Percentiles rank a stretch among this genome's conserved stretches.
Conservation (phyloP, 2,329 filamentous ascomycete genomes). For the Mycosphaerelloides madeirae region DNA sequence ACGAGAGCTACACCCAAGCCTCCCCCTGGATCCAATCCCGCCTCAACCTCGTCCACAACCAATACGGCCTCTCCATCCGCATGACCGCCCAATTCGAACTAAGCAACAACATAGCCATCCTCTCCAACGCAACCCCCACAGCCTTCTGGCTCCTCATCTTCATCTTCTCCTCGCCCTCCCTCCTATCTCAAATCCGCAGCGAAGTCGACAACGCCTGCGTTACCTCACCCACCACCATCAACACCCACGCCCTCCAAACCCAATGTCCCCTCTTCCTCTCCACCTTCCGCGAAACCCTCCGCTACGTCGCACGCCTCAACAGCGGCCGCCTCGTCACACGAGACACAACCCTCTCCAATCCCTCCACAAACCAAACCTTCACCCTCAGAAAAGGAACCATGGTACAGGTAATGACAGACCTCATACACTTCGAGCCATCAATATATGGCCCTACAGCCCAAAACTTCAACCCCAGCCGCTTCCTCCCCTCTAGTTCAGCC, state of each 20-base stretch:
- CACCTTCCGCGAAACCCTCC: conserved; percentile 44
- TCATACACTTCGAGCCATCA: conserved; percentile 39
- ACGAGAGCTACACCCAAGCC: conserved; percentile 21
- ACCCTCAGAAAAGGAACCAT: conserved; percentile 42
- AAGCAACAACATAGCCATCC: conserved; percentile 23
- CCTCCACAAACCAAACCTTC: conserved; percentile 32
- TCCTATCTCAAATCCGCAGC: conserved; percentile 38
- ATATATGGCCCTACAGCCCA: conserved; percentile 39
- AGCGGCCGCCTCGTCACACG: conserved; percentile 40
- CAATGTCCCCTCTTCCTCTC: conserved; percentile 43
- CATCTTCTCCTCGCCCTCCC: conserved; percentile 37
- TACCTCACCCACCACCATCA: conserved; percentile 26
- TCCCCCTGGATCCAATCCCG: conserved; percentile 27
- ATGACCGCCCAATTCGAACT: conserved; percentile 27
- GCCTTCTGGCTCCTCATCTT: conserved; percentile 46
- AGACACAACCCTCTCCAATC: conserved; percentile 37
- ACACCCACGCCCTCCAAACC: conserved; percentile 36
- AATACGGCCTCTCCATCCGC: conserved; percentile 18
- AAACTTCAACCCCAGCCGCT: conserved; percentile 27
- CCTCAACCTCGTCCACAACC: conserved; percentile 8
- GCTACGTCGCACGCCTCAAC: conserved; percentile 37
- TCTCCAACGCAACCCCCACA: conserved; percentile 42
- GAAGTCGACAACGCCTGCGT: conserved; percentile 35
- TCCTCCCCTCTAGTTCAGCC: conserved; percentile 23
- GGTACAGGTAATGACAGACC: conserved; percentile 43